Base-by-base conservation (phyloP, 441 rosid species). In the Capsella rubella region DNA sequence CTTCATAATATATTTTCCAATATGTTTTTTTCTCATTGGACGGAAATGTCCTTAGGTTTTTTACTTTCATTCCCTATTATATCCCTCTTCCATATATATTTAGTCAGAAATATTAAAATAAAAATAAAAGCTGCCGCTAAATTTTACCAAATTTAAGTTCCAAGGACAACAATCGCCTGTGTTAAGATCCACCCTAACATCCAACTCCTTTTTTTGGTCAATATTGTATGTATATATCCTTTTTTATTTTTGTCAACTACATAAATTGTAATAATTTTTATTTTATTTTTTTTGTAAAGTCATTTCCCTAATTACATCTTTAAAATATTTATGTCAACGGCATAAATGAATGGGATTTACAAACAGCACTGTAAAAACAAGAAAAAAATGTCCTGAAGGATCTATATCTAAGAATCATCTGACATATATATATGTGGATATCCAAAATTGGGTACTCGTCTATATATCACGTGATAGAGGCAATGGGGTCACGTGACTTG, bases 1-100 rank as follows among this genome's bases (percentile, higher is more conserved):
- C 81, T 83, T 81, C 88, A 71, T 84, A 79, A 71, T 84, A 79
- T 79, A 81, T 83, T 82, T 83, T 51, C 76, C 77, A 21, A 80
- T 81, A 78, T 71, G 43, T 64, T 71, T 59, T 28, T 61, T 15
- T 25, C 25, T 21, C 0, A 51, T 32, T 64, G 15, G 76, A 31
- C 75, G n/a, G 14, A 64, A 25, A 9, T 64, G 52, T 21, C 79
- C 79, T 60, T 68, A 68, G 69, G 69, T 53, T 53, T 67, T 21
- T 32, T 27, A 53, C 42, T 16, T 25, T 34, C 0, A 27, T 43
- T 68, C 34, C 54, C 64, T 53, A 34, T 34, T 8, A 1, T 61
- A 60, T 21, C 74, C 74, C 27, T 51, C 29, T 58, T 0, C 3
- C 31, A 35, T 59, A 21, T 21, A 21, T 21, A 21, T 2, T 4